Evolutionary conservation across 1,284 basidiomycete species (phyloP).

Genomic region (Rhodotorula sp.): DNA sequence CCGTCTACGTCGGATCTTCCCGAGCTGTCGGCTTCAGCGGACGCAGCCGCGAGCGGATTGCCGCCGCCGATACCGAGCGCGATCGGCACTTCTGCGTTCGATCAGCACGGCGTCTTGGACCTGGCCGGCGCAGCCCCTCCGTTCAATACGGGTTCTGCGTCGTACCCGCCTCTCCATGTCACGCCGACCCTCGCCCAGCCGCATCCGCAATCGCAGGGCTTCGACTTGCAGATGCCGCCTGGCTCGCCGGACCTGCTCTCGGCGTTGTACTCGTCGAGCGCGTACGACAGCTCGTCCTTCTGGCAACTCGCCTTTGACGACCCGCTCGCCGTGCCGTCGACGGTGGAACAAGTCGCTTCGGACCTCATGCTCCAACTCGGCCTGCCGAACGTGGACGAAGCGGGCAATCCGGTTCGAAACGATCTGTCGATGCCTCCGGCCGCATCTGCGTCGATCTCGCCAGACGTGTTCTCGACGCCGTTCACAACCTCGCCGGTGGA

Average conservation of each 20-base stretch:
- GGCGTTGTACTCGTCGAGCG: background rate
- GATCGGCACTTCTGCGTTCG: background rate
- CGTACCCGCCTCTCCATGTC: background rate
- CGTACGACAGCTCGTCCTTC: conserved; percentile 2
- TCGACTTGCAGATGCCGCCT: background rate
- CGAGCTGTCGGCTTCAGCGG: background rate
- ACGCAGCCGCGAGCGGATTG: background rate
- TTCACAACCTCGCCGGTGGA: too few species aligned
- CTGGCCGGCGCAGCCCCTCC: background rate
- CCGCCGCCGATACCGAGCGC: background rate
- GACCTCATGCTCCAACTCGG: conserved; percentile 8
- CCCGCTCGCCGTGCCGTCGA: conserved; percentile 3
- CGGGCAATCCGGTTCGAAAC: background rate
- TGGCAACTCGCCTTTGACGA: conserved; percentile 13
- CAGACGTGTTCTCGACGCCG: too few species aligned
- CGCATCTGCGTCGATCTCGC: background rate
- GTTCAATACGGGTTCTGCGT: background rate
- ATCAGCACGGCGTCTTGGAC: too few species aligned
- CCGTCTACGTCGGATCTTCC: background rate
- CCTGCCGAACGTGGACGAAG: background rate
- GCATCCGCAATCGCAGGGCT: background rate
- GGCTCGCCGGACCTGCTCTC: background rate
- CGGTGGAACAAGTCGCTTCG: background rate
- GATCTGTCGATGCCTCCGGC: background rate
- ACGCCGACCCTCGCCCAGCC: background rate